Percentiles rank a stretch among this genome's conserved stretches.
Evolutionary conservation across 805 yeast genomes (phyloP).

Genomic region (Candida orba): DNA sequence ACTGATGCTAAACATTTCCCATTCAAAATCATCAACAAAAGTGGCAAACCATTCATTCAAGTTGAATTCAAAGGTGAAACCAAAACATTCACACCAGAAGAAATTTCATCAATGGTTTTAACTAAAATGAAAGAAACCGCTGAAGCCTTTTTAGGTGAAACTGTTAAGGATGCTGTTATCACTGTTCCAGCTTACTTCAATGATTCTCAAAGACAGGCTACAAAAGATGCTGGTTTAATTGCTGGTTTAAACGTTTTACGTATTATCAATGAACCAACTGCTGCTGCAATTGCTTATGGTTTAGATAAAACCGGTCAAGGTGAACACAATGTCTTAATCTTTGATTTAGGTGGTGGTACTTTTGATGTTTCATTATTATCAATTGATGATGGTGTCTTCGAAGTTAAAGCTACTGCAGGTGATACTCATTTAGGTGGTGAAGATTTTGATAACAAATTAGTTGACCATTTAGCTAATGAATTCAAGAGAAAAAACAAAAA

Average conservation of each 20-base stretch:
- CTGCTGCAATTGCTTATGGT: conserved; percentile 99
- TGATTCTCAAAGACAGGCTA: conserved; percentile 97
- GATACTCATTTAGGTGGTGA: conserved; percentile 96
- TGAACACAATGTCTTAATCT: conserved; percentile 86
- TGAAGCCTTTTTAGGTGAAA: conserved; percentile 75
- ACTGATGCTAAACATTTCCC: conserved; percentile 86
- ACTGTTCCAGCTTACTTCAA: conserved; percentile 97
- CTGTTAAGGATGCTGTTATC: conserved; percentile 84
- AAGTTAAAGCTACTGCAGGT: conserved; percentile 86
- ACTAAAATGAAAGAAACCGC: conserved; percentile 91
- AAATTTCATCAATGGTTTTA: conserved; percentile 88
- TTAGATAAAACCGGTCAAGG: conserved; percentile 54
- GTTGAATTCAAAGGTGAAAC: conserved; percentile 86
- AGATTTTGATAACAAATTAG: conserved; percentile 96
- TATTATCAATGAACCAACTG: conserved; percentile 95
- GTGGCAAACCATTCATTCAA: conserved; percentile 80
- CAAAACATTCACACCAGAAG: conserved; percentile 88
- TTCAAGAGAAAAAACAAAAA: conserved; percentile 98
- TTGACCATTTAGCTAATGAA: conserved; percentile 86
- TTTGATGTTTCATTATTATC: conserved; percentile 93
- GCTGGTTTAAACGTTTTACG: conserved; percentile 93
- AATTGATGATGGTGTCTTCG: conserved; percentile 94
- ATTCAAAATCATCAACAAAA: conserved; percentile 67
- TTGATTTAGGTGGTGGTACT: conserved; percentile 98
- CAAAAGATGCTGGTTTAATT: conserved; percentile 95